Percentiles rank a stretch among this genome's conserved stretches.
These are phyloP conservation scores for Aspergillus ostianus DNA, from an alignment of 495 filamentous ascomycete species.

Conservation along the genomic window DNA sequence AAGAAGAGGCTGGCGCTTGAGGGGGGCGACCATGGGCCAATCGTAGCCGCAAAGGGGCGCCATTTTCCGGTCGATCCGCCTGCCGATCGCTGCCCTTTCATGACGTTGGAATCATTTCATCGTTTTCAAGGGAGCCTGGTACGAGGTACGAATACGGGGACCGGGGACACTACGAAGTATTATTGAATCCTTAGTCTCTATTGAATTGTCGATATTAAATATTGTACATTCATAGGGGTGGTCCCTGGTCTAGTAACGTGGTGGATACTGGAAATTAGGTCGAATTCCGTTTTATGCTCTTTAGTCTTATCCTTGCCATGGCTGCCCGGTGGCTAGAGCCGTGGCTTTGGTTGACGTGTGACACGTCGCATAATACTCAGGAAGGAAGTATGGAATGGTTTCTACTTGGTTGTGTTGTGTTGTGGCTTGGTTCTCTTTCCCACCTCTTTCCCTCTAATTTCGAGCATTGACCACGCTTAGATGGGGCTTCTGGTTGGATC, in stretches of 20 bases:
- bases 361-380: background rate
- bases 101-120: background rate
- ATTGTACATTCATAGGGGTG: background rate
- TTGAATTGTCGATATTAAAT: background rate
- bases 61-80: constrained; percentile 23
- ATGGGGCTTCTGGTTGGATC: too few species aligned
- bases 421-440: too few species aligned
- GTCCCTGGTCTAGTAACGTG: background rate
- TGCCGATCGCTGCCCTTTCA: constrained; percentile 9
- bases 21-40: constrained; percentile 12
- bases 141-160: constrained; percentile 1
- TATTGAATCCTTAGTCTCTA: too few species aligned
- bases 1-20: constrained; percentile 25
- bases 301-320: too few species aligned
- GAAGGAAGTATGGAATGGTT: too few species aligned
- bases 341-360: background rate
- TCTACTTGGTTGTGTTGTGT: too few species aligned
- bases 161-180: too few species aligned
- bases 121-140: background rate
- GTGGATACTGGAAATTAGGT: background rate
- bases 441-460: too few species aligned
- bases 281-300: too few species aligned
- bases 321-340: too few species aligned
- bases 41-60: constrained; percentile 18
- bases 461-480: too few species aligned